These are phyloP conservation scores for Solanum microdontum DNA, from an alignment of 257 asterid species.

Conservation along the genomic window DNA sequence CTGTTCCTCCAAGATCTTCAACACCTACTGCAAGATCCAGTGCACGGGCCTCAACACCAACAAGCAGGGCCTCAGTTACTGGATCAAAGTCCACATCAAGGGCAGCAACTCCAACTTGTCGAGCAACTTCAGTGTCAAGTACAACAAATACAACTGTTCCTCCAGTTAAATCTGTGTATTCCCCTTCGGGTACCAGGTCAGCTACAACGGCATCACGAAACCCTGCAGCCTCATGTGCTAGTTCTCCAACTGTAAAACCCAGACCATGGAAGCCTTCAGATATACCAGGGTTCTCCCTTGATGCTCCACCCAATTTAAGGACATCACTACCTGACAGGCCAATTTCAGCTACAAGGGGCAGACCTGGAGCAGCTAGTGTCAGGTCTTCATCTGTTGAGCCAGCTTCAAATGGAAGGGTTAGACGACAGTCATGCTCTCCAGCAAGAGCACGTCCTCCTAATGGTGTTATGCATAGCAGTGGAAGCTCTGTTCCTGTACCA, in stretches of 20 bases:
- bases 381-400: too few species aligned
- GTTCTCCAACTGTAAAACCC: slow-evolving; percentile 77
- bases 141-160: slow-evolving; percentile 26
- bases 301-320: slow-evolving; percentile 84
- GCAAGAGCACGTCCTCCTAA: slow-evolving; percentile 93
- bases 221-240: slow-evolving; percentile 45
- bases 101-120: slow-evolving; percentile 42
- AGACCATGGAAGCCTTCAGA: slow-evolving; percentile 93
- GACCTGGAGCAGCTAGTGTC: too few species aligned
- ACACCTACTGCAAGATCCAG: too few species aligned
- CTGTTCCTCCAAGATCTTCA: slow-evolving; percentile 45
- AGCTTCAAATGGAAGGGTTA: slow-evolving; percentile 38
- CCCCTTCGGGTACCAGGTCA: slow-evolving; percentile 37
- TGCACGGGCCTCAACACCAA: too few species aligned
- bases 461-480: slow-evolving; percentile 60
- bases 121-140: slow-evolving; percentile 34
- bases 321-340: slow-evolving; percentile 86
- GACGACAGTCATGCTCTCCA: slow-evolving; percentile 95
- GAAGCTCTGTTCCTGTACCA: slow-evolving; percentile 73
- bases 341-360: slow-evolving; percentile 33
- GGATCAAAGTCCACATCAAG: too few species aligned
- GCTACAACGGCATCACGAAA: slow-evolving; percentile 33
- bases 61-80: too few species aligned
- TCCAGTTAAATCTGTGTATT: slow-evolving; percentile 32
- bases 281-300: slow-evolving; percentile 93